These are phyloP conservation scores for Cladosporium halotolerans DNA, from an alignment of 2,329 filamentous ascomycete species.

Conservation along the genomic window DNA sequence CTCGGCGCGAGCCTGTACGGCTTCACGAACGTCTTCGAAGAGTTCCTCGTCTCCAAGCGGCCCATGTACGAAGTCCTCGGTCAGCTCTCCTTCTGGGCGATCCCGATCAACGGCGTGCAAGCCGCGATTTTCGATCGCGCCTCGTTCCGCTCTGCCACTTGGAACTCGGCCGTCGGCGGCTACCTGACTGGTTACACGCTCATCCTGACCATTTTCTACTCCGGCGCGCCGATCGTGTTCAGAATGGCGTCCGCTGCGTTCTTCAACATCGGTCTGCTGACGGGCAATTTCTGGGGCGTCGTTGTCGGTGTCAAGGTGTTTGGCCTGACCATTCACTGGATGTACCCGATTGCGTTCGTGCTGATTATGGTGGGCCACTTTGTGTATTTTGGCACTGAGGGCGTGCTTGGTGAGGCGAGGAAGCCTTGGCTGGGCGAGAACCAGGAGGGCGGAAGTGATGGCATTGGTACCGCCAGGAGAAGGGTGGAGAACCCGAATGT, in stretches of 20 bases:
- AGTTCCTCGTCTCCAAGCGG: conserved; percentile 81
- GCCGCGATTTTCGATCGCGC: conserved; percentile 84
- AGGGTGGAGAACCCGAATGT: conserved; percentile 39
- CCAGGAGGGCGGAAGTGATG: conserved; percentile 74
- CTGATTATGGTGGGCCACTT: conserved; percentile 81
- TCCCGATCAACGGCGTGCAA: conserved; percentile 85
- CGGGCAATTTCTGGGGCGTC: conserved; percentile 94
- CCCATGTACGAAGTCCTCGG: conserved; percentile 91
- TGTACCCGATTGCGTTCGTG: conserved; percentile 95
- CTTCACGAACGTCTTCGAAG: conserved; percentile 82
- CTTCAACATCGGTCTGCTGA: conserved; percentile 91
- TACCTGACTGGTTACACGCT: conserved; percentile 90
- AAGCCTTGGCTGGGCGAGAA: conserved; percentile 92
- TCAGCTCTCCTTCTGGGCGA: conserved; percentile 81
- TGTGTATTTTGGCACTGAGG: conserved; percentile 80
- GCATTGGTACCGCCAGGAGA: conserved; percentile 78
- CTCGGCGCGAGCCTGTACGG: conserved; percentile 88
- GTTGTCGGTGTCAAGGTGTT: conserved; percentile 88
- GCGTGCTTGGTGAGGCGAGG: conserved; percentile 74
- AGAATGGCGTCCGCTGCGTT: conserved; percentile 88
- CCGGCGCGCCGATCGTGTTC: conserved; percentile 76
- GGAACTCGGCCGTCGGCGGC: conserved; percentile 55
- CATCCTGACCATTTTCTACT: conserved; percentile 78
- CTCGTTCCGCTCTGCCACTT: conserved; percentile 51
- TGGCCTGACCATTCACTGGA: conserved; percentile 69